These are phyloP conservation scores for Pythium chondricola DNA, from an alignment of 352 stramenopile genomes.

Conservation along the genomic window DNA sequence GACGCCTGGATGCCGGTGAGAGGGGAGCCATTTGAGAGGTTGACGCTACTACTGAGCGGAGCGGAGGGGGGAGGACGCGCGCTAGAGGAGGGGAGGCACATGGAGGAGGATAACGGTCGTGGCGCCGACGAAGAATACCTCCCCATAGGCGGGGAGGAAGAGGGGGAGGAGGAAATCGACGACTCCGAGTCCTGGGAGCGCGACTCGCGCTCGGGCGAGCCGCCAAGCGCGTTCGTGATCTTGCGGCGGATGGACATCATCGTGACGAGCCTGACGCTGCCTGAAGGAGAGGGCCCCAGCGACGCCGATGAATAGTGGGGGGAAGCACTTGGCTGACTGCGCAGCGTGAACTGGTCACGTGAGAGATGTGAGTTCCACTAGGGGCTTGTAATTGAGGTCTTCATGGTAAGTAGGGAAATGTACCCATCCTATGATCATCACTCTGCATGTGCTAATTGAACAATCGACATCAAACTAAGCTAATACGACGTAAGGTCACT, in stretches of 20 bases:
- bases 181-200: neutral
- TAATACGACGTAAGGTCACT: conserved; percentile 1
- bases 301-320: no score
- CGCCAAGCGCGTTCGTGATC: conserved; percentile 12
- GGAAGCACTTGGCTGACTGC: no score
- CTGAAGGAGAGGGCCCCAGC: no score
- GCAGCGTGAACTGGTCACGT: no score
- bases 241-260: conserved; percentile 13
- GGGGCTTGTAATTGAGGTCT: no score
- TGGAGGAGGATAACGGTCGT: neutral
- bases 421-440: no score
- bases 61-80: neutral
- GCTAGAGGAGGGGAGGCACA: neutral
- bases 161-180: neutral
- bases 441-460: no score
- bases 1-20: conserved; percentile 8
- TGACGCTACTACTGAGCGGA: conserved; percentile 7
- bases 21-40: conserved; percentile 1
- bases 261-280: neutral
- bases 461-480: neutral
- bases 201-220: neutral
- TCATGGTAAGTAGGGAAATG: no score
- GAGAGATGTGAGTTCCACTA: no score
- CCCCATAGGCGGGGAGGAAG: neutral
- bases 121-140: neutral